Evolutionary conservation across 306 rosid genomes (phyloP).

Genomic region (Glycine soja): DNA sequence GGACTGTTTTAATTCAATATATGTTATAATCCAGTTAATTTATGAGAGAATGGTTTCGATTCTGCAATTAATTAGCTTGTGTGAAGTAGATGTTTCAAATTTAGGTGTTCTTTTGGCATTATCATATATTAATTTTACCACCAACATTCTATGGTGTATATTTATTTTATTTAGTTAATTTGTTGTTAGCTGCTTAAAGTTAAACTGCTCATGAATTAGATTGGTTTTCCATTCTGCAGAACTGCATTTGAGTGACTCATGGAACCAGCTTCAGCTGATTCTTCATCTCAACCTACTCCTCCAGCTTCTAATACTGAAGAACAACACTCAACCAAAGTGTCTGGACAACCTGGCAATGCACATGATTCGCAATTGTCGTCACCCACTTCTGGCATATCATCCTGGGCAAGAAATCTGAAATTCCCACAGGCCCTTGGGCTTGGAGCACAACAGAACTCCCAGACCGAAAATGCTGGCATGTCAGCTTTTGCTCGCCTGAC

Average conservation of each 20-base stretch:
- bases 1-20: slow-evolving; percentile 11
- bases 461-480: slow-evolving; percentile 53
- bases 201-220: neutral
- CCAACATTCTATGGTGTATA: slow-evolving; percentile 2
- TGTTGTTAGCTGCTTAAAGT: slow-evolving; percentile 4
- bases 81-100: neutral
- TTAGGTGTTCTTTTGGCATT: neutral
- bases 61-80: slow-evolving; percentile 11
- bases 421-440: slow-evolving; percentile 48
- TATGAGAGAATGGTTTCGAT: neutral
- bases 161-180: neutral
- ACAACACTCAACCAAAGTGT: slow-evolving; percentile 45
- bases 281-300: slow-evolving; percentile 42
- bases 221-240: slow-evolving; percentile 39
- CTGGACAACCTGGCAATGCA: slow-evolving; percentile 4
- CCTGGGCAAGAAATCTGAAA: slow-evolving; percentile 62
- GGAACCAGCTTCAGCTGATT: slow-evolving; percentile 51
- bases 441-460: slow-evolving; percentile 54
- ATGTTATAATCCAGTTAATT: slow-evolving; percentile 21
- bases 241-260: slow-evolving; percentile 46
- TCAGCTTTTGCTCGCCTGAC: slow-evolving; percentile 66
- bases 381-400: slow-evolving; percentile 58
- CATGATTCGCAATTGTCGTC: slow-evolving; percentile 40
- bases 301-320: slow-evolving; percentile 47
- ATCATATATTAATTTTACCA: slow-evolving; percentile 1